Evolutionary conservation across 495 filamentous ascomycete species (phyloP).

Genomic region (Aspergillus leporis): DNA sequence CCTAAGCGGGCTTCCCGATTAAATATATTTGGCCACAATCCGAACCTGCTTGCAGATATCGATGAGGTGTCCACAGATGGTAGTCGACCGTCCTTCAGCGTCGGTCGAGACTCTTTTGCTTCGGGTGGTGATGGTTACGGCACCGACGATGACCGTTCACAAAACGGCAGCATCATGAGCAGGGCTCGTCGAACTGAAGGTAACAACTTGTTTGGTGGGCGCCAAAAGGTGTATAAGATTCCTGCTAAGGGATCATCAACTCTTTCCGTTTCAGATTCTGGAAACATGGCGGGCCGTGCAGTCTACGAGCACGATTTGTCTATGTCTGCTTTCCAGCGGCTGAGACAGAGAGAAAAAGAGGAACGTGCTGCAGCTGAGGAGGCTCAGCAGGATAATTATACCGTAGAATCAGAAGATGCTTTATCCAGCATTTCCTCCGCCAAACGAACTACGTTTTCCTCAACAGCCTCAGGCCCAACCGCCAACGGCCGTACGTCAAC

Average conservation of each 20-base stretch:
- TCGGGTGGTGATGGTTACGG: constrained; percentile 57
- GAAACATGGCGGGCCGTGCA: constrained; percentile 62
- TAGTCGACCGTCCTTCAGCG: constrained; percentile 57
- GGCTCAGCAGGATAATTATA: constrained; percentile 18
- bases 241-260: constrained; percentile 51
- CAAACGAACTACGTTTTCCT: constrained; percentile 83
- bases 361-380: constrained; percentile 44
- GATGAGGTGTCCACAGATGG: constrained; percentile 81
- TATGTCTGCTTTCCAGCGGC: constrained; percentile 74
- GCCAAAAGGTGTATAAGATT: constrained; percentile 95
- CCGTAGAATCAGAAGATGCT: constrained; percentile 55
- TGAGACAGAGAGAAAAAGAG: constrained; percentile 60
- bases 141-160: constrained; percentile 66
- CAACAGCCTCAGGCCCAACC: constrained; percentile 73
- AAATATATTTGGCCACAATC: constrained; percentile 51
- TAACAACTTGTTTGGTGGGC: constrained; percentile 91
- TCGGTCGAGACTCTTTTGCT: constrained; percentile 51
- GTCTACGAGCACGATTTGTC: constrained; percentile 87
- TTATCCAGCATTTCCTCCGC: constrained; percentile 65
- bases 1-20: constrained; percentile 77
- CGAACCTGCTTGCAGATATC: constrained; percentile 72
- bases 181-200: constrained; percentile 83
- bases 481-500: constrained; percentile 75
- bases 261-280: constrained; percentile 20
- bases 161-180: constrained; percentile 75